Evolutionary conservation across 177 flowering plant species (phyloP).

Genomic region (Tripterygium wilfordii): DNA sequence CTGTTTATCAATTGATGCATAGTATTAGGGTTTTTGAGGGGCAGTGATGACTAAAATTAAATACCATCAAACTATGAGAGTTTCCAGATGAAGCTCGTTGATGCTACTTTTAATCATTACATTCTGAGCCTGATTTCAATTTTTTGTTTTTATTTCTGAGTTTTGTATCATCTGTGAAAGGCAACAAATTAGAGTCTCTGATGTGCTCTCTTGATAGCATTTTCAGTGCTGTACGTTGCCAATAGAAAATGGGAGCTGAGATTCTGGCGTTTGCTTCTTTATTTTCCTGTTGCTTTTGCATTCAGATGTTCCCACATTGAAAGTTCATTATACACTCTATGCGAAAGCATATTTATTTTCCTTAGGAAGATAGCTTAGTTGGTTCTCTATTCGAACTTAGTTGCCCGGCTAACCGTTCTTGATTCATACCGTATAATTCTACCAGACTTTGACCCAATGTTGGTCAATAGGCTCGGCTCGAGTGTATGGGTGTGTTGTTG

Average conservation of each 20-base stretch:
- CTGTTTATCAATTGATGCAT: background rate
- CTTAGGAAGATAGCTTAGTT: too few relatives aligned
- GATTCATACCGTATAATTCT: too few relatives aligned
- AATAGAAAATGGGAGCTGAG: background rate
- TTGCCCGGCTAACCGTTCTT: too few relatives aligned
- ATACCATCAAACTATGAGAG: slow-evolving; percentile 51
- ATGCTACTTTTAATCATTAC: slow-evolving; percentile 12
- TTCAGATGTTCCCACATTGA: slow-evolving; percentile 1
- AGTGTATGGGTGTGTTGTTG: too few relatives aligned
- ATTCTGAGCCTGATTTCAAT: slow-evolving; percentile 16
- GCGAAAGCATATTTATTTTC: too few relatives aligned
- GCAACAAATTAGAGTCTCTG: slow-evolving; percentile 58
- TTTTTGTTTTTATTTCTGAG: background rate
- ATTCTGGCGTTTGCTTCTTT: slow-evolving; percentile 2
- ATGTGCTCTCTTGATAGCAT: slow-evolving; percentile 22
- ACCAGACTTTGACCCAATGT: too few relatives aligned
- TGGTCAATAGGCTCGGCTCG: too few relatives aligned
- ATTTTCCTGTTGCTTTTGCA: too few relatives aligned
- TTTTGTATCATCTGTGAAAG: slow-evolving; percentile 4
- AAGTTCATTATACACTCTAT: too few relatives aligned
- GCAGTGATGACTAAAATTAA: slow-evolving; percentile 25
- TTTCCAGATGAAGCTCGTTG: slow-evolving; percentile 25
- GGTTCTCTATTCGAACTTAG: too few relatives aligned
- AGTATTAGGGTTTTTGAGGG: background rate
- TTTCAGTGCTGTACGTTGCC: slow-evolving; percentile 27